Evolutionary conservation across 1,284 basidiomycete genomes (phyloP), one percentile per base, ranked within the genome.

Genomic region (Pascua guehoae): DNA sequence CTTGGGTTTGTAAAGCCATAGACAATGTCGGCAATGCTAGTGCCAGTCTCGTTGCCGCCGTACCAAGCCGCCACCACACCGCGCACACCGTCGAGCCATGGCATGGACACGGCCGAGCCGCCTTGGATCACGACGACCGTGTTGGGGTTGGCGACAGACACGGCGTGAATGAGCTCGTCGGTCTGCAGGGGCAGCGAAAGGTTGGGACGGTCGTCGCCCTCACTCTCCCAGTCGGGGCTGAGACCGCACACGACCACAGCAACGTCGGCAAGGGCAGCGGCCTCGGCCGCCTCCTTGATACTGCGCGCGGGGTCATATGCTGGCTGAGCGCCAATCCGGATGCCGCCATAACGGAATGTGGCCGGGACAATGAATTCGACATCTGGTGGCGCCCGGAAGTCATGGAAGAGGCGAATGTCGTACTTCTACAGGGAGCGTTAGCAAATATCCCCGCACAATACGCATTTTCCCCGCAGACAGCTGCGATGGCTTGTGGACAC

Each of bases 31-130:
- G 86, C 86, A 51, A 91, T 86, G 17, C 87, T 87, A 55, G 86
- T 84, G 2, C 89, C 89, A 0, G 86, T 84, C 14, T 87, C 84
- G 66, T 91, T 90, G 8, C 89, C 89, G 48, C 88, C 81, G 67
- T 90, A 91, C 87, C 88, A 91, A 1, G 86, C 81, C 58, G 89
- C 87, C 5, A 91, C 79, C 51, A 91, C 80, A 7, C 82, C 81
- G 14, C 83, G 78, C 1, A 87, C 87, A 16, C 81, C 51, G 46
- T 85, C 80, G 16, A 82, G 79, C 88, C 88, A 91, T 0, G 88
- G 88, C 78, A 90, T 80, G 8, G 83, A 81, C 62, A 89, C 84
- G 7, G 87, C 83, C 63, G 84, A 75, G 60, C 87, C 87, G 2
- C 85, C 82, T 73, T 90, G 87, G 5, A 86, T 85, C 43, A 89